A percentile compares a stretch with the other conserved stretches of the same genome.
phyloP scores from a whole-genome alignment of 176 grass and related monocot genomes.

The Paspalum notatum region DNA sequence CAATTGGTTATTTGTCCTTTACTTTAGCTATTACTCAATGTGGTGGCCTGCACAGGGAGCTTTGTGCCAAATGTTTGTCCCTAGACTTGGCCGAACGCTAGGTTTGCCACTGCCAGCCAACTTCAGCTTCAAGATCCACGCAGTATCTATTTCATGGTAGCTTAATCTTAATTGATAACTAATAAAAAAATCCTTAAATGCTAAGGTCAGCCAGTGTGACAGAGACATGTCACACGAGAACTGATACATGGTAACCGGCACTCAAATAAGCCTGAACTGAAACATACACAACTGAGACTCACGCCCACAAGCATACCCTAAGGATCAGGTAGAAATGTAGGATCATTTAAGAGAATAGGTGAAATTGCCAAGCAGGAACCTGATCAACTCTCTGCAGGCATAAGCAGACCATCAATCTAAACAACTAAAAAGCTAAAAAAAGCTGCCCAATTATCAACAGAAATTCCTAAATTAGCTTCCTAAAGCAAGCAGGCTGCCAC shows the following conservation, averaged over 20 bases:
- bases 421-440: neutral
- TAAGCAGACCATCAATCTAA: neutral
- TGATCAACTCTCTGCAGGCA: neutral
- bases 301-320: neutral
- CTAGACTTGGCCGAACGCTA: neutral
- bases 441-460: neutral
- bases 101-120: neutral
- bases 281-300: neutral
- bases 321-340: neutral
- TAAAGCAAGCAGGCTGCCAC: slow-evolving; percentile 13
- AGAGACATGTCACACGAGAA: neutral
- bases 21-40: neutral
- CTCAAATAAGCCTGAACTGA: slow-evolving; percentile 7
- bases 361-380: slow-evolving; percentile 1
- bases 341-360: neutral
- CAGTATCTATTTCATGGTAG: neutral
- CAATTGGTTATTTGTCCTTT: neutral
- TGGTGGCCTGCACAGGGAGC: neutral
- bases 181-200: too few relatives aligned
- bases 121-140: slow-evolving; percentile 5
- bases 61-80: neutral
- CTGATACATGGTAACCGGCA: neutral
- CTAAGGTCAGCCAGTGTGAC: neutral
- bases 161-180: slow-evolving; percentile 13
- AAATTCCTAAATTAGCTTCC: slow-evolving; percentile 32